Conservation (phyloP, 352 stramenopile species). For the Plasmopara muralis region DNA sequence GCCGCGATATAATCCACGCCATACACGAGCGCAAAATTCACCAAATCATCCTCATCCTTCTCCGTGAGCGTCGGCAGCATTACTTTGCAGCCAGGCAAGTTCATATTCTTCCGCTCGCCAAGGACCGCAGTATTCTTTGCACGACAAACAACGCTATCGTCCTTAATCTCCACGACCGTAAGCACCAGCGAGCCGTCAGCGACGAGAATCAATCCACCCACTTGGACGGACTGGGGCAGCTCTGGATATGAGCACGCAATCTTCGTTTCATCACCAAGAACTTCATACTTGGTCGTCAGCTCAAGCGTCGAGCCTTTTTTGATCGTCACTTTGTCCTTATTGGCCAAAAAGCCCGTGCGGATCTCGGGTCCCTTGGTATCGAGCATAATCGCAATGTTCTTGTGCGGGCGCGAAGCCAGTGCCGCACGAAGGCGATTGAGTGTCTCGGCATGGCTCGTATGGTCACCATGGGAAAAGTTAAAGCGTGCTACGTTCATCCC, state of each 20-base stretch:
- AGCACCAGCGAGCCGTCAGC: constrained; percentile 93
- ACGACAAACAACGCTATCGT: constrained; percentile 66
- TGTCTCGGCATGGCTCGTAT: constrained; percentile 74
- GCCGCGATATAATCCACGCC: constrained; percentile 97
- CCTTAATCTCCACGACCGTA: constrained; percentile 75
- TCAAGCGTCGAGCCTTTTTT: constrained; percentile 53
- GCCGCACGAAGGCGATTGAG: constrained; percentile 56
- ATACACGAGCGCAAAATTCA: constrained; percentile 93
- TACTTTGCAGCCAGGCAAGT: constrained; percentile 89
- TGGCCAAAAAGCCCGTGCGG: constrained; percentile 79
- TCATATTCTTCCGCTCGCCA: constrained; percentile 95
- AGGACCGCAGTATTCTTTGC: constrained; percentile 81
- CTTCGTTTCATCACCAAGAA: constrained; percentile 22
- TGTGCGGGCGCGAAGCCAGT: constrained; percentile 54
- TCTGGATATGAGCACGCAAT: constrained; percentile 88
- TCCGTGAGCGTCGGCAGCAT: constrained; percentile 89
- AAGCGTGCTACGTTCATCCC: constrained; percentile 97
- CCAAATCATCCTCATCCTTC: constrained; percentile 91
- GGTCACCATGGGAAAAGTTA: constrained; percentile 98
- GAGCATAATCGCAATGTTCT: constrained; percentile 89
- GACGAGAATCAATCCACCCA: constrained; percentile 90
- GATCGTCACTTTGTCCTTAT: constrained; percentile 48
- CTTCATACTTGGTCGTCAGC: constrained; percentile 51
- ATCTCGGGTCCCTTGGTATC: constrained; percentile 98
- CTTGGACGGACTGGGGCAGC: constrained; percentile 88